Conservation (phyloP, 2,329 filamentous ascomycete species). For the Fusarium decemcellulare region DNA sequence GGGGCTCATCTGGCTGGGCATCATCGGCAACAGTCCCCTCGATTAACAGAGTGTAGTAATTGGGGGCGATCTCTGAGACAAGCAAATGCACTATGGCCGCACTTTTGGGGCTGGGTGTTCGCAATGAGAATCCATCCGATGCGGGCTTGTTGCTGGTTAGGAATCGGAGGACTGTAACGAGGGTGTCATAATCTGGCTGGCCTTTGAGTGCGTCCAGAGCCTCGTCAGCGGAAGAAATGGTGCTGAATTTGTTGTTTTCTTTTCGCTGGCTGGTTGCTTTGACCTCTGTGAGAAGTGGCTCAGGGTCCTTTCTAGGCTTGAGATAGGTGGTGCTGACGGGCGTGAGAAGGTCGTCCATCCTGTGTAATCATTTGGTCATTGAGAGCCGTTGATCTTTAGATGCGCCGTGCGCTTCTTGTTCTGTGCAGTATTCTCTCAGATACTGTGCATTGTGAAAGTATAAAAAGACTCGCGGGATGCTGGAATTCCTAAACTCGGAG, state of each 20-base stretch:
- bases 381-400: not conserved
- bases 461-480: not conserved
- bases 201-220: conserved; percentile 72
- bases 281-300: conserved; percentile 57
- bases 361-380: not conserved
- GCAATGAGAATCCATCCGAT: conserved; percentile 44
- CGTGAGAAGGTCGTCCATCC: conserved; percentile 70
- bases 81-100: conserved; percentile 83
- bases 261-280: conserved; percentile 37
- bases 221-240: conserved; percentile 59
- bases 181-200: conserved; percentile 72
- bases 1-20: conserved; percentile 14
- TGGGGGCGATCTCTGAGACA: conserved; percentile 81
- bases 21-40: conserved; percentile 54
- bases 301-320: conserved; percentile 52
- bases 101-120: conserved; percentile 72
- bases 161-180: conserved; percentile 68
- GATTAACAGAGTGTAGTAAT: conserved; percentile 81
- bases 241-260: conserved; percentile 7
- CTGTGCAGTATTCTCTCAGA: too few species aligned
- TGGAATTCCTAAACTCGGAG: not conserved
- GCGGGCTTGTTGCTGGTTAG: conserved; percentile 54
- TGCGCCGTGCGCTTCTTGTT: too few species aligned
- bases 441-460: too few species aligned
- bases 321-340: conserved; percentile 68